phyloP scores from a whole-genome alignment of 768 basidiomycete species.

The Pisolithus albus region DNA sequence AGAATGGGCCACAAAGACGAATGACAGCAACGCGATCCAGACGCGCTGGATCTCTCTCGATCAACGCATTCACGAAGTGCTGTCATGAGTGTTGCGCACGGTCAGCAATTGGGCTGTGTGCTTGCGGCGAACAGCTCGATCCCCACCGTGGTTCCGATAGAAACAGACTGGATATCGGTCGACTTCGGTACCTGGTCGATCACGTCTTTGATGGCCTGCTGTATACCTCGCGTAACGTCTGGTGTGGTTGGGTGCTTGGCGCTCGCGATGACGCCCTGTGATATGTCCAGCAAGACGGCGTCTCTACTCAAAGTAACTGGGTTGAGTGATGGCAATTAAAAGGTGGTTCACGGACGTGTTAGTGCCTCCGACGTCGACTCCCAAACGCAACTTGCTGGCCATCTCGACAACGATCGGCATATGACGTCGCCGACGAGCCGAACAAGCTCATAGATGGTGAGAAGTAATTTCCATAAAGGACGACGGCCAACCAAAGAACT shows the following conservation, averaged over 20 bases:
- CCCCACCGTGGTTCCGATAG: conserved; percentile 55
- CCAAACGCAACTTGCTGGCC: conserved; percentile 15
- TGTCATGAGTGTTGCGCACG: conserved; percentile 5
- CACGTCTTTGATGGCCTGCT: conserved; percentile 40
- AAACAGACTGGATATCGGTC: conserved; percentile 40
- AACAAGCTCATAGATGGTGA: background rate
- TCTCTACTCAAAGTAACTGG: conserved; percentile 18
- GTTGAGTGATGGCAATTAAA: background rate
- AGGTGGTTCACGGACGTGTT: conserved; percentile 20
- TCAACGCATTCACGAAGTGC: conserved; percentile 55
- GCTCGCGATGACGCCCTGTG: conserved; percentile 18
- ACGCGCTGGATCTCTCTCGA: conserved; percentile 48
- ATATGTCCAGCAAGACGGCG: conserved; percentile 20
- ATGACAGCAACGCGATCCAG: conserved; percentile 57
- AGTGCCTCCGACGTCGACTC: conserved; percentile 31
- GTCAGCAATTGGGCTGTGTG: conserved; percentile 8
- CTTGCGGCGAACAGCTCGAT: background rate
- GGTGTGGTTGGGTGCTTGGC: conserved; percentile 50
- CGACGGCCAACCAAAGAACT: background rate
- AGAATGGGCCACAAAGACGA: conserved; percentile 55
- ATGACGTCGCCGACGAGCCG: background rate
- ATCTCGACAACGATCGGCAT: background rate
- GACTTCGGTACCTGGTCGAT: conserved; percentile 32
- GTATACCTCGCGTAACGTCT: conserved; percentile 54
- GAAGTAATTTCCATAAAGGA: background rate